These are phyloP conservation scores for Auxenochlorella pyrenoidosa DNA, from an alignment of 139 green algal genomes.

Conservation along the genomic window DNA sequence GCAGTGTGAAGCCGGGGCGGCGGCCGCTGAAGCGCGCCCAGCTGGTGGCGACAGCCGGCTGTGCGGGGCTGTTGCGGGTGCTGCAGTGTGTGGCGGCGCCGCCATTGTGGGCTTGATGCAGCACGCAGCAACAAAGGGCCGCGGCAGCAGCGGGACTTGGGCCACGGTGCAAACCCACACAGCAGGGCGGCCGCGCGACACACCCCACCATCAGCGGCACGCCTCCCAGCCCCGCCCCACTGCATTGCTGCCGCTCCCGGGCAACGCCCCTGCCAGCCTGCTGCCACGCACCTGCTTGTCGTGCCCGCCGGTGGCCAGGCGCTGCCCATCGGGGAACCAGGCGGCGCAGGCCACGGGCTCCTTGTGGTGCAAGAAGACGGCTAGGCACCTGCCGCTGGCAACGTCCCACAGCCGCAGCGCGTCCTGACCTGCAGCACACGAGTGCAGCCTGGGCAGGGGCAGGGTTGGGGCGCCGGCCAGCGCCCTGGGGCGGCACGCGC, in stretches of 20 bases:
- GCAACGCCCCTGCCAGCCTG: neutral
- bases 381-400: conserved; percentile 31
- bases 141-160: neutral
- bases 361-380: conserved; percentile 50
- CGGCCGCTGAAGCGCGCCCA: too few relatives aligned
- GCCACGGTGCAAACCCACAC: too few relatives aligned
- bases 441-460: too few relatives aligned
- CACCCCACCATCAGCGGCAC: too few relatives aligned
- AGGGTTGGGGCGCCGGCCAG: too few relatives aligned
- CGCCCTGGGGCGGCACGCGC: neutral
- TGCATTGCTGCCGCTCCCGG: neutral
- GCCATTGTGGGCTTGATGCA: too few relatives aligned
- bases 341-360: conserved; percentile 75
- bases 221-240: neutral
- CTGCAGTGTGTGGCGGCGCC: too few relatives aligned
- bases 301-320: conserved; percentile 77
- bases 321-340: conserved; percentile 84
- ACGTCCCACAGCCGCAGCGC: conserved; percentile 67
- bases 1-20: too few relatives aligned
- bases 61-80: neutral
- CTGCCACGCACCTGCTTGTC: conserved; percentile 66
- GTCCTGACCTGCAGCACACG: conserved; percentile 41
- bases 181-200: too few relatives aligned
- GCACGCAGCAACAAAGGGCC: neutral
- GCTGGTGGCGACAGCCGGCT: too few relatives aligned